These are phyloP conservation scores for Catenaria anguillulae DNA, from an alignment of 371 early-diverging fungal genomes.

Conservation along the genomic window DNA sequence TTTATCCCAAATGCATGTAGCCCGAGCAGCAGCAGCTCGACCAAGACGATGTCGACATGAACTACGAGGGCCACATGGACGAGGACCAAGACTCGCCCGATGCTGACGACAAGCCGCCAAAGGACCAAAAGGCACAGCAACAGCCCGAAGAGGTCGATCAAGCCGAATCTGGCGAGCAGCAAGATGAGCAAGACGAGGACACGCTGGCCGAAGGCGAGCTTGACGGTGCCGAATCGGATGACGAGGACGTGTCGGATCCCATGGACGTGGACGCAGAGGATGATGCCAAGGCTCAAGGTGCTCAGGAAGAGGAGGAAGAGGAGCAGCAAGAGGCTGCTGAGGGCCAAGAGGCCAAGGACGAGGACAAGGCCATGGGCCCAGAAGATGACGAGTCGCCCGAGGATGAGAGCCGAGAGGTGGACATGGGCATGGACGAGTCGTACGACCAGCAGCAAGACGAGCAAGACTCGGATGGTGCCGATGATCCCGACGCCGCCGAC, in stretches of 20 bases:
- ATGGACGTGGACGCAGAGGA: conserved; percentile 37
- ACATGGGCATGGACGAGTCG: conserved; percentile 16
- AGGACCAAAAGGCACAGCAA: not conserved
- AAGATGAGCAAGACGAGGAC: conserved; percentile 24
- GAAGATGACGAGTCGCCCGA: not conserved
- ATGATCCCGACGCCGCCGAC: conserved; percentile 15
- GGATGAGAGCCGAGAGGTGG: conserved; percentile 14
- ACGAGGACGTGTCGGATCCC: conserved; percentile 14
- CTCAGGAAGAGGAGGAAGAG: not conserved
- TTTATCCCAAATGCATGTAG: no score
- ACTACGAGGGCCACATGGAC: conserved; percentile 18
- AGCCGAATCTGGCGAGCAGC: not conserved
- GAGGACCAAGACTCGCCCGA: conserved; percentile 8
- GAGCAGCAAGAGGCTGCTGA: not conserved
- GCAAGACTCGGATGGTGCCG: conserved; percentile 27
- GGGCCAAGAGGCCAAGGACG: not conserved
- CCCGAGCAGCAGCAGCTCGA: conserved; percentile 26
- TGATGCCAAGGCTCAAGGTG: not conserved
- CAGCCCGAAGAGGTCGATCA: not conserved
- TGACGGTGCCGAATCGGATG: not conserved
- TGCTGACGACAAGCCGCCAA: conserved; percentile 8
- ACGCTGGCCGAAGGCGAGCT: conserved; percentile 37
- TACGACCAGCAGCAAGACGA: conserved; percentile 18
- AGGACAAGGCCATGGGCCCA: not conserved
- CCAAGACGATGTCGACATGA: conserved; percentile 31